A percentile compares a stretch with the other conserved stretches of the same genome.
phyloP scores from a whole-genome alignment of 148 eudicot species.

The Persicaria maculosa region DNA sequence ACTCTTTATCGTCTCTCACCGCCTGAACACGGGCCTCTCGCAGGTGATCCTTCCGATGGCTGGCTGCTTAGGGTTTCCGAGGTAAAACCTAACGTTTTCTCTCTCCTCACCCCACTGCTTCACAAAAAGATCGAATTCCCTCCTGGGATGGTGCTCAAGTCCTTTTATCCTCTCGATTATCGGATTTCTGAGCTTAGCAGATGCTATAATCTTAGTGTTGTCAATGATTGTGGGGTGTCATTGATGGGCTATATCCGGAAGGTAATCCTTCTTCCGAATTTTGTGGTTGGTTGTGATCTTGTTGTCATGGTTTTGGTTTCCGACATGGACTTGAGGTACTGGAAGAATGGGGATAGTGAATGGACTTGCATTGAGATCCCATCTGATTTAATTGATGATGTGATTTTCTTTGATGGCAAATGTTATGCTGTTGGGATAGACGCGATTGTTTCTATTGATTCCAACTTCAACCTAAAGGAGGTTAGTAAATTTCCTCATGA shows the following conservation, averaged over 20 bases:
- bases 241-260: background rate
- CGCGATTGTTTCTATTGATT: background rate
- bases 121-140: background rate
- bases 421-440: slow-evolving; percentile 2
- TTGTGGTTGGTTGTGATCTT: background rate
- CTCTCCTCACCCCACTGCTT: background rate
- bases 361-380: background rate
- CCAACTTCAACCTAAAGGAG: background rate
- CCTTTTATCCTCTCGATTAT: background rate
- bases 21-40: background rate
- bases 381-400: background rate
- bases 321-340: background rate
- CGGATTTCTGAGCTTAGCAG: background rate
- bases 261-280: background rate
- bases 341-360: background rate
- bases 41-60: background rate
- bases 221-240: background rate
- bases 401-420: slow-evolving; percentile 2
- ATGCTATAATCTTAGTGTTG: background rate
- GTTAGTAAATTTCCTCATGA: background rate
- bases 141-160: background rate
- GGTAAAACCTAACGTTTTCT: background rate
- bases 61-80: background rate
- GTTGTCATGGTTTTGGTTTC: background rate
- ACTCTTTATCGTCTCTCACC: slow-evolving; percentile 1